These are phyloP conservation scores for Eremomyces bilateralis DNA, from an alignment of 495 filamentous ascomycete genomes.

Conservation along the genomic window DNA sequence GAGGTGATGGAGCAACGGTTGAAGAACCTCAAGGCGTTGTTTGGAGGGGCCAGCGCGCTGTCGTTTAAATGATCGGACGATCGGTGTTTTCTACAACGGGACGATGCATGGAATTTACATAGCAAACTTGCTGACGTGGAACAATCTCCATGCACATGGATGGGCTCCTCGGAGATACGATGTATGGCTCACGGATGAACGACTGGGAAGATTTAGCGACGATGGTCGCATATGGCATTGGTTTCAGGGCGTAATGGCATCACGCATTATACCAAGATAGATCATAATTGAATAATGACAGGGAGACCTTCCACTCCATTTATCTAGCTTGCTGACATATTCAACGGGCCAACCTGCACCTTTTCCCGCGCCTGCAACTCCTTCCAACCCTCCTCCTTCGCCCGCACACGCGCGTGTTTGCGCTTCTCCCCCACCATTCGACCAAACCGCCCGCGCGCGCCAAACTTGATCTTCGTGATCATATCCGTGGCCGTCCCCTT, in stretches of 20 bases:
- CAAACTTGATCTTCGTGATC: conserved; percentile 78
- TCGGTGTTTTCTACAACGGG: conserved; percentile 3
- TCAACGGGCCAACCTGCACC: conserved; percentile 47
- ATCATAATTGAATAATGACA: too few relatives aligned
- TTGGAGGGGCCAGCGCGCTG: too few relatives aligned
- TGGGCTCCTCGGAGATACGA: too few relatives aligned
- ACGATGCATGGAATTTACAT: too few relatives aligned
- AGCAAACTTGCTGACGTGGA: too few relatives aligned
- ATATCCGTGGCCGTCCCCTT: conserved; percentile 76
- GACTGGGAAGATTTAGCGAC: too few relatives aligned
- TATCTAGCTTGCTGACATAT: background rate
- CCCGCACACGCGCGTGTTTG: conserved; percentile 23
- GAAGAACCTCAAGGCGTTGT: conserved; percentile 61
- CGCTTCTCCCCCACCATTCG: conserved; percentile 27
- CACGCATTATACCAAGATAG: too few relatives aligned
- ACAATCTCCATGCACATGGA: too few relatives aligned
- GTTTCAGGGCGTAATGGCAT: too few relatives aligned
- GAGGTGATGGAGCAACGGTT: conserved; percentile 58
- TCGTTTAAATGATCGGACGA: conserved; percentile 1
- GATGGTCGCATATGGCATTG: too few relatives aligned
- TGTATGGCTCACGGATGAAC: too few relatives aligned
- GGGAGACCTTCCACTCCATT: too few relatives aligned
- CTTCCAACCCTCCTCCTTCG: conserved; percentile 21
- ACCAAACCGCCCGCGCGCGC: conserved; percentile 48
- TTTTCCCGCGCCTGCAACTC: conserved; percentile 24